Conservation (phyloP, 257 asterid genomes). For the Solanum chilense region DNA sequence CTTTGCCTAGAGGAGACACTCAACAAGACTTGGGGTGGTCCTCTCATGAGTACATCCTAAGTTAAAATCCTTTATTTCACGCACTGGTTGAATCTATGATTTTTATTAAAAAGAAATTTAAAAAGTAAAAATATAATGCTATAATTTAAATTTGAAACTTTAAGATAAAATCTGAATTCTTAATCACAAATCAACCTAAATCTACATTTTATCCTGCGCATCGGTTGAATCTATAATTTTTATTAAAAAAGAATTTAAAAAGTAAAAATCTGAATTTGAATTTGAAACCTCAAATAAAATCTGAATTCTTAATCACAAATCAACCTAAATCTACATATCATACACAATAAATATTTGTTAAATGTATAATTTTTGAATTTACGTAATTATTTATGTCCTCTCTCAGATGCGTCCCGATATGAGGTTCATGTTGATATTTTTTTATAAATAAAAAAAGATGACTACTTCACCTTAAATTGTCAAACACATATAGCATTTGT, state of each 20-base stretch:
- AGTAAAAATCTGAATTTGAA: too few relatives aligned
- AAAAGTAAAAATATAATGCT: too few relatives aligned
- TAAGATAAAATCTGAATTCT: too few relatives aligned
- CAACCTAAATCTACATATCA: too few relatives aligned
- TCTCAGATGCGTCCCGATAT: neutral
- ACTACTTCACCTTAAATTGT: slow-evolving; percentile 43
- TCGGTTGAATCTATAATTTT: neutral
- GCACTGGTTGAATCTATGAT: neutral
- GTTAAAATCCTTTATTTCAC: neutral
- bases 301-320: neutral
- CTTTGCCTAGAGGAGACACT: neutral
- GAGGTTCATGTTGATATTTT: neutral
- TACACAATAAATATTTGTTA: too few relatives aligned
- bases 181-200: neutral
- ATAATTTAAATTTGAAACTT: too few relatives aligned
- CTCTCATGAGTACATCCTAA: neutral
- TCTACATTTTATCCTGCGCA: too few relatives aligned
- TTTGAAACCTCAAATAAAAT: too few relatives aligned
- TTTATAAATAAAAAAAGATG: slow-evolving; percentile 22
- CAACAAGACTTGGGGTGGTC: neutral
- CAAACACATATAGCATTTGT: slow-evolving; percentile 18
- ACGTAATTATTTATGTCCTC: too few relatives aligned
- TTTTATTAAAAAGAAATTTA: too few relatives aligned
- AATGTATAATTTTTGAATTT: too few relatives aligned
- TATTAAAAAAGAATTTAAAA: too few relatives aligned